Base-by-base conservation (phyloP, 169 alveolate species). In the Eimeria maxima region DNA sequence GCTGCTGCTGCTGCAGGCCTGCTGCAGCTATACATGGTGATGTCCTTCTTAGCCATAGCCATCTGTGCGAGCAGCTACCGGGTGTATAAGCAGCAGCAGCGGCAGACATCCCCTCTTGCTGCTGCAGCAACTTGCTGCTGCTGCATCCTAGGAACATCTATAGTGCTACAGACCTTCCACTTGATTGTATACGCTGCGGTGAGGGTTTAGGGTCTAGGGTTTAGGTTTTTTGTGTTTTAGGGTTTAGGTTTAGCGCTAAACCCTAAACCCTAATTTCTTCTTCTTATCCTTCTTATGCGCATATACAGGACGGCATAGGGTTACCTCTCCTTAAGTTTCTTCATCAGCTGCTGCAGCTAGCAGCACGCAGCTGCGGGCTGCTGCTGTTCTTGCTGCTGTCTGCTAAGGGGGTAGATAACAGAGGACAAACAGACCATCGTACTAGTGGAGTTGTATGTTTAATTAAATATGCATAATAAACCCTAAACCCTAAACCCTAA, bases 81-180 rank as follows among this genome's bases (percentile, higher is more conserved):
- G 67, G 89, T 45, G 89, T 78, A 78, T 42, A 78, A 45, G 47
- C 89, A 78, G 89, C 89, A 42, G 69, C 89, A 47, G 45, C 60
- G 22, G 67, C 67, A 44, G 16, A 67, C 69, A 3, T 18, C 89
- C 44, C 89, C 89, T 29, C 65, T 78, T n/a, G 89, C 89, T 47
- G 89, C 89, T 44, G 89, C 89, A 16, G 89, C 89, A 16, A 78
- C 89, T 38, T 78, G 89, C 89, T 78, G 89, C 65, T 78, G 89
- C 89, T 78, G 67, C 89, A 16, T 78, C 42, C 89, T 78, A n/a
- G 89, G 89, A 45, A 24, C 44, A 22, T 16, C 89, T 18, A 14
- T 47, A 16, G 69, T 78, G 67, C 89, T 78, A 16, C 89, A 78
- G 20, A 78, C 89, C 65, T 42, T 78, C 38, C 89, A 78, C 65